These are phyloP conservation scores for Spathaspora girioi DNA, from an alignment of 805 yeast species.

Conservation along the genomic window DNA sequence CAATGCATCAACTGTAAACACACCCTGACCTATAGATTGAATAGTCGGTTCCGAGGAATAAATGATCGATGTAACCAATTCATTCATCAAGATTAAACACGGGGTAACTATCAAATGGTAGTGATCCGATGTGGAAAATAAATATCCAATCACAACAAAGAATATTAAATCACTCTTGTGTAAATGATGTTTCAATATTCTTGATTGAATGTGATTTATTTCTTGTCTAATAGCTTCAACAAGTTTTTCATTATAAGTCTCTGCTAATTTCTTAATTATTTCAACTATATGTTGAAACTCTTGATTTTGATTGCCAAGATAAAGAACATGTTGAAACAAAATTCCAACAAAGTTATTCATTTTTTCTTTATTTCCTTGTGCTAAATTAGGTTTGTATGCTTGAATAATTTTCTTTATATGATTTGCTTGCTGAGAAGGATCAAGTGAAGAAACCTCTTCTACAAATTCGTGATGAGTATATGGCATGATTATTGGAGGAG, in stretches of 20 bases:
- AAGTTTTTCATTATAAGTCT: conserved; percentile 59
- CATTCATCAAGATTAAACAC: conserved; percentile 66
- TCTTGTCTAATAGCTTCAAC: conserved; percentile 60
- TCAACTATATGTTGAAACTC: conserved; percentile 41
- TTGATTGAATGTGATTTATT: conserved; percentile 51
- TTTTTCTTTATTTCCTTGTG: conserved; percentile 76
- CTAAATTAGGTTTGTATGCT: conserved; percentile 70
- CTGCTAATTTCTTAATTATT: conserved; percentile 55
- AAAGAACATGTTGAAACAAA: conserved; percentile 58
- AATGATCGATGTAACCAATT: conserved; percentile 42
- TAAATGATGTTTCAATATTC: conserved; percentile 28
- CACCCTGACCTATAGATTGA: conserved; percentile 51
- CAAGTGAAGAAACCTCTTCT: conserved; percentile 25
- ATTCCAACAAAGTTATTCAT: conserved; percentile 61
- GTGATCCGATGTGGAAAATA: conserved; percentile 93
- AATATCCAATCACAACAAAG: conserved; percentile 65
- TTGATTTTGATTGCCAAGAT: conserved; percentile 28
- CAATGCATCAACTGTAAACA: conserved; percentile 62
- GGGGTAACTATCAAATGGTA: conserved; percentile 92
- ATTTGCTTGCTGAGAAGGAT: conserved; percentile 40
- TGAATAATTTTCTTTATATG: conserved; percentile 55
- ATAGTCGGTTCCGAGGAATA: conserved; percentile 19
- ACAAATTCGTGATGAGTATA: conserved; percentile 27
- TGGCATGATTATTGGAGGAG: conserved; percentile 24
- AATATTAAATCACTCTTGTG: conserved; percentile 53